A percentile compares a stretch with the other conserved stretches of the same genome.
phyloP scores from a whole-genome alignment of 352 stramenopile genomes.

The Globisporangium barbulae region DNA sequence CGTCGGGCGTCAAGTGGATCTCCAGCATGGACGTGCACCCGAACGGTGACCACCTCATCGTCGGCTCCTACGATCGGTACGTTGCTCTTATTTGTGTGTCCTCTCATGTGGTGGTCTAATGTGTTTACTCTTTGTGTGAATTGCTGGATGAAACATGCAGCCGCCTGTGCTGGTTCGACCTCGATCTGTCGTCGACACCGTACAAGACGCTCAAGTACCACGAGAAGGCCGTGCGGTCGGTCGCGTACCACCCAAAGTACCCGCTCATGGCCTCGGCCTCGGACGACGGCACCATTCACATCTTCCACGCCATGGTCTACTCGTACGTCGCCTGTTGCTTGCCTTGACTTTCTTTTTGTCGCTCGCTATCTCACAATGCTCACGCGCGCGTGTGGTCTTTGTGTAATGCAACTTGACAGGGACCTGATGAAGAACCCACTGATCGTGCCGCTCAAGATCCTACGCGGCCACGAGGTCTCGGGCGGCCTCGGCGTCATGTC shows the following conservation, averaged over 20 bases:
- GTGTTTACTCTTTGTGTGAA: slow-evolving; percentile 5
- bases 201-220: slow-evolving; percentile 99
- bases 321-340: slow-evolving; percentile 60
- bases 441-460: slow-evolving; percentile 99
- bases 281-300: slow-evolving; percentile 98
- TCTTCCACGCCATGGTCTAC: slow-evolving; percentile 99
- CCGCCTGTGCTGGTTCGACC: slow-evolving; percentile 98
- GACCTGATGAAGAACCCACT: slow-evolving; percentile 99
- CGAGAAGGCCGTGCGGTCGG: slow-evolving; percentile 94
- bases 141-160: slow-evolving; percentile 14
- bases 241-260: slow-evolving; percentile 95
- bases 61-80: slow-evolving; percentile 96
- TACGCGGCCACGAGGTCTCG: slow-evolving; percentile 92
- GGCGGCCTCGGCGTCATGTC: slow-evolving; percentile 95
- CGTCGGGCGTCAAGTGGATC: slow-evolving; percentile 98
- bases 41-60: slow-evolving; percentile 98
- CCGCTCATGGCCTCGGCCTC: slow-evolving; percentile 98
- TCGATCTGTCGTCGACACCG: slow-evolving; percentile 96
- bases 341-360: slow-evolving; percentile 9
- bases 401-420: slow-evolving; percentile 25
- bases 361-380: slow-evolving; percentile 1
- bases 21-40: slow-evolving; percentile 98
- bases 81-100: slow-evolving; percentile 3
- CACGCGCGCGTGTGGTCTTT: background rate
- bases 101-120: background rate